Base-by-base conservation (phyloP, 768 basidiomycete species). In the Gloeostereum incarnatum region DNA sequence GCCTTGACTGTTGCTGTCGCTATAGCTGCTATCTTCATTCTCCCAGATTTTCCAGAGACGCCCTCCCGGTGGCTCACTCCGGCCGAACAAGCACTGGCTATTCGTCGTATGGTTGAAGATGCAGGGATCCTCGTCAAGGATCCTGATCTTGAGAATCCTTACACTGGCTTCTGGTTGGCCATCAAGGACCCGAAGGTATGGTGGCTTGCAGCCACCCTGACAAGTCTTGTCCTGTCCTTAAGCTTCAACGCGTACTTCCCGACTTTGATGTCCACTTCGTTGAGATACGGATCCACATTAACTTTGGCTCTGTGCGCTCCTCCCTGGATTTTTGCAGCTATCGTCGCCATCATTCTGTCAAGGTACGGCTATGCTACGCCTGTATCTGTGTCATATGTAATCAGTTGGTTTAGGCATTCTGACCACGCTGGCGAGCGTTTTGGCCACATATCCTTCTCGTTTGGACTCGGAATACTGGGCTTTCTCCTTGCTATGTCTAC, bases 21-120 rank as follows among this genome's bases (percentile, higher is more conserved):
- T n/a, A 29, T 78, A 18, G 35, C 64, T 16, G 69, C 82, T 1
- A 64, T 76, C 26, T 77, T 74, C 48, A 61, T 87, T 43, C 68
- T 88, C 5, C 86, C 86, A 2, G 84, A 86, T 52, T 85, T 85
- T 53, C 84, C 82, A 2, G 56, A 68, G 3, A 78, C 67, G 2
- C 74, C 67, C 5, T 57, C 58, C 24, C 55, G 54, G n/a, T 86
- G 80, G 78, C 66, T 85, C 14, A 69, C 75, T 6, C 62, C 63
- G 3, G 56, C 66, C 24, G 81, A 84, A 45, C 63, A 62, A 38
- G 62, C 65, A 3, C 63, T 84, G 14, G 81, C 82, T 8, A 59
- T 63, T 42, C 52, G 62, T 35, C 68, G 81, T 6, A 73, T 87
- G 72, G 60, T 59, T 21, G 83, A 84, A 48, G 84, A 86, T 41